Base-by-base conservation (phyloP, 169 alveolate genomes). In the Plasmodium gonderi region DNA sequence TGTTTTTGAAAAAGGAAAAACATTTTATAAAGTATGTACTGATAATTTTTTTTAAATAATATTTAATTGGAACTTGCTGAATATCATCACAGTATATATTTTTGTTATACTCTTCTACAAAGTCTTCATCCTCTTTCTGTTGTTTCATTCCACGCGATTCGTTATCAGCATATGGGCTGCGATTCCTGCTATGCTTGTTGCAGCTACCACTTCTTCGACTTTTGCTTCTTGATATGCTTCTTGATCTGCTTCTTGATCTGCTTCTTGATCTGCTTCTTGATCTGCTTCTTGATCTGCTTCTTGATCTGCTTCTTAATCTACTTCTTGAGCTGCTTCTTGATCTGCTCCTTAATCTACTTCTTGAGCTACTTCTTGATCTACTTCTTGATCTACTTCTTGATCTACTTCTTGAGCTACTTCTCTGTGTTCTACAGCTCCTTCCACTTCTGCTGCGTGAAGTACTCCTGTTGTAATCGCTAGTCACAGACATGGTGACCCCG, bases 41-140 rank as follows among this genome's bases (percentile, higher is more conserved):
- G 0, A 90, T 29, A n/a, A 90, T 42, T 78, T 90, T 90, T 69
- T 76, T 90, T 51, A 90, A 65, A 90, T 76, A 51, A 65, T 42
- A 90, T 5, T 90, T 78, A 0, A 90, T 69, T 0, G 90, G 94
- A 31, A 77, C 31, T 17, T 77, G 78, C 31, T 87, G 79, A 8
- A 78, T 3, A 69, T 76, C 81, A 49, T 90, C 94, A 44, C 90
- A 90, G 64, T 90, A 90, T 1, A 90, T 90, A 54, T 90, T 90
- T 38, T 76, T 76, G 23, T 78, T 78, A 49, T 78, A 45, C 17
- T 78, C 82, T 36, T 64, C 23, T 20, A 65, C 20, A 38, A 26
- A 1, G 54, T 38, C 54, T 23, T 68, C 42, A 12, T 33, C 17
- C 20, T 82, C 76, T 31, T 81, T 38, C 29, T 44, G 49, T 9